phyloP scores from a whole-genome alignment of 768 basidiomycete species.

The Lentinula boryana region DNA sequence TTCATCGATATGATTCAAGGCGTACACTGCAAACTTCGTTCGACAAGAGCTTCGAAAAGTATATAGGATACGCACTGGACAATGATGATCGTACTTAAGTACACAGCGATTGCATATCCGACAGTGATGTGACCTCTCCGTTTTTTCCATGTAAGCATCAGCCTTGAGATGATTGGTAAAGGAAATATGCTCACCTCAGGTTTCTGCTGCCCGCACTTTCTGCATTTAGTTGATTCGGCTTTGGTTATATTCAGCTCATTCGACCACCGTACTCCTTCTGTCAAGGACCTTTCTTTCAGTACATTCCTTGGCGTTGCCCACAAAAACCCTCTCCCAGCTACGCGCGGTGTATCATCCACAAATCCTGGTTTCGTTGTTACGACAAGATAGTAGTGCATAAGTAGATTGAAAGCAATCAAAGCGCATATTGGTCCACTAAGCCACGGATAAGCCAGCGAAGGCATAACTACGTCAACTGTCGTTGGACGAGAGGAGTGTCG shows the following conservation, averaged over 20 bases:
- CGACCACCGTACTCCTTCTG: slow-evolving; percentile 46
- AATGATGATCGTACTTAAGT: slow-evolving; percentile 88
- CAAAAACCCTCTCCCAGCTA: slow-evolving; percentile 33
- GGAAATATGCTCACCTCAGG: slow-evolving; percentile 61
- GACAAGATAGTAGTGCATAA: slow-evolving; percentile 81
- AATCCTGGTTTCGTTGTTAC: slow-evolving; percentile 79
- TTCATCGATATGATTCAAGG: slow-evolving; percentile 7
- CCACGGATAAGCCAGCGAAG: slow-evolving; percentile 52
- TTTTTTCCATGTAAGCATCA: neutral
- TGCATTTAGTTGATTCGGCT: slow-evolving; percentile 55
- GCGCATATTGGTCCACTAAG: slow-evolving; percentile 62
- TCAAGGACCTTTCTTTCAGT: slow-evolving; percentile 21
- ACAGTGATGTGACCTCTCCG: slow-evolving; percentile 89
- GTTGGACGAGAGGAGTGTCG: neutral
- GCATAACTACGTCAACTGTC: slow-evolving; percentile 75
- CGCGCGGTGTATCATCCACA: slow-evolving; percentile 49
- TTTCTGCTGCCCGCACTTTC: slow-evolving; percentile 59
- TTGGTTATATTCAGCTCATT: slow-evolving; percentile 43
- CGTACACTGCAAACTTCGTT: slow-evolving; percentile 30
- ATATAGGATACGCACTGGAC: slow-evolving; percentile 61
- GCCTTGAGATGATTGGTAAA: neutral
- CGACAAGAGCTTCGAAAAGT: slow-evolving; percentile 2
- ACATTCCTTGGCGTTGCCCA: slow-evolving; percentile 49
- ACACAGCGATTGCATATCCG: slow-evolving; percentile 87
- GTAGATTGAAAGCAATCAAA: slow-evolving; percentile 73